These are phyloP conservation scores for Metschnikowia borealis DNA, from an alignment of 805 yeast species.

Conservation along the genomic window DNA sequence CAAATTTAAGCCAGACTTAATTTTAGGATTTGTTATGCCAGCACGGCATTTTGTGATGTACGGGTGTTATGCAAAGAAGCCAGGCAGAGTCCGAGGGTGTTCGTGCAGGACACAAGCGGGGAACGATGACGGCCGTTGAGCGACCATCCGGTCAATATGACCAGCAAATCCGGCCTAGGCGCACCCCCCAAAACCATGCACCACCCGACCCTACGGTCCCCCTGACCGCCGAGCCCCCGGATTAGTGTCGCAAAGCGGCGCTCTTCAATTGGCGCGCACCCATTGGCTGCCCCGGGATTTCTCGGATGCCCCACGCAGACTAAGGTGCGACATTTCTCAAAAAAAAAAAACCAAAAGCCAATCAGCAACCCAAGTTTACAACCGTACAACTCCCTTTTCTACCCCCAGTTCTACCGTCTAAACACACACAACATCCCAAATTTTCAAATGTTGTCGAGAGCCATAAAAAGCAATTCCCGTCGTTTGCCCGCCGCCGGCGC, in stretches of 20 bases:
- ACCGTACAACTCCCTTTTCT: background rate
- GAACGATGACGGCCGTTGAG: background rate
- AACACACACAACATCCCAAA: slow-evolving; percentile 1
- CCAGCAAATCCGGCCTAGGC: background rate
- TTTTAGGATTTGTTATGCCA: background rate
- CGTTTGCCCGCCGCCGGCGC: slow-evolving; percentile 22
- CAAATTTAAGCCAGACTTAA: no score
- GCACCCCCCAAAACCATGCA: background rate
- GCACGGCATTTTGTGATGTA: background rate
- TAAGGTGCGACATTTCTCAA: slow-evolving; percentile 1
- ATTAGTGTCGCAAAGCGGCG: background rate
- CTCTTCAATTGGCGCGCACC: slow-evolving; percentile 13
- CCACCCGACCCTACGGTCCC: background rate
- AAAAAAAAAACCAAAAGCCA: slow-evolving; percentile 3
- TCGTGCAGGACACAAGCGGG: background rate
- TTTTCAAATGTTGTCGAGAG: slow-evolving; percentile 32
- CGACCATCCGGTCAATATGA: background rate
- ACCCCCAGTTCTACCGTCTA: background rate
- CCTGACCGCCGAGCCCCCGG: background rate
- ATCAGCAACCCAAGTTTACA: slow-evolving; percentile 1
- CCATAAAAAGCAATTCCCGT: slow-evolving; percentile 26
- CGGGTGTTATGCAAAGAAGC: background rate
- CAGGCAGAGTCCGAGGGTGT: background rate
- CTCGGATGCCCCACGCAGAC: slow-evolving; percentile 13
- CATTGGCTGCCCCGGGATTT: slow-evolving; percentile 19